These are phyloP conservation scores for Clonostachys rosea DNA, from an alignment of 2,329 filamentous ascomycete genomes.

Conservation along the genomic window DNA sequence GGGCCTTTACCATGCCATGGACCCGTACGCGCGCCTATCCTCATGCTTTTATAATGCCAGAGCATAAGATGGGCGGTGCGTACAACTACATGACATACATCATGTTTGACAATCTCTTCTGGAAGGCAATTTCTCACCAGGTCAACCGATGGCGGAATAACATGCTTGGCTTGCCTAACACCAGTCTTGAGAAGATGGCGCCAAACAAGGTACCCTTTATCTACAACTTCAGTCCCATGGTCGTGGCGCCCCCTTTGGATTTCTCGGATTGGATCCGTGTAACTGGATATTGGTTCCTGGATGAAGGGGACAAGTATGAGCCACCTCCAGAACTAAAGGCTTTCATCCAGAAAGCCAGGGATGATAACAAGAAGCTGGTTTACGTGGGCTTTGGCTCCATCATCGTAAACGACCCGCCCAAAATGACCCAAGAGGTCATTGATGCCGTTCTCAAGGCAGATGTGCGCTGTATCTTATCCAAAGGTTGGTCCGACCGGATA, in stretches of 20 bases:
- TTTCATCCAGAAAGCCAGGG: conserved; percentile 80
- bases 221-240: conserved; percentile 93
- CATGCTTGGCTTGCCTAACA: conserved; percentile 72
- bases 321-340: conserved; percentile 71
- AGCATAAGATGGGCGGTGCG: conserved; percentile 88
- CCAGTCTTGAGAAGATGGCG: conserved; percentile 85
- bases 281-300: conserved; percentile 96
- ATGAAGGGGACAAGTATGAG: conserved; percentile 65
- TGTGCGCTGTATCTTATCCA: conserved; percentile 89
- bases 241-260: conserved; percentile 91
- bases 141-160: conserved; percentile 90
- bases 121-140: conserved; percentile 87
- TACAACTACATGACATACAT: conserved; percentile 96
- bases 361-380: conserved; percentile 84
- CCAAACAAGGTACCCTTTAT: conserved; percentile 97
- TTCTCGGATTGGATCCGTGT: conserved; percentile 98
- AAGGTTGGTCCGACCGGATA: conserved; percentile 89
- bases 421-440: conserved; percentile 88
- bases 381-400: conserved; percentile 98
- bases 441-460: conserved; percentile 88
- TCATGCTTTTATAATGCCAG: conserved; percentile 90
- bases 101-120: conserved; percentile 95
- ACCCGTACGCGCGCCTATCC: conserved; percentile 92
- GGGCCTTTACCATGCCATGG: conserved; percentile 99
- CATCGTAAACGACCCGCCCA: conserved; percentile 82